Conservation (phyloP, 1,284 basidiomycete genomes). For the Tilletia indica region DNA sequence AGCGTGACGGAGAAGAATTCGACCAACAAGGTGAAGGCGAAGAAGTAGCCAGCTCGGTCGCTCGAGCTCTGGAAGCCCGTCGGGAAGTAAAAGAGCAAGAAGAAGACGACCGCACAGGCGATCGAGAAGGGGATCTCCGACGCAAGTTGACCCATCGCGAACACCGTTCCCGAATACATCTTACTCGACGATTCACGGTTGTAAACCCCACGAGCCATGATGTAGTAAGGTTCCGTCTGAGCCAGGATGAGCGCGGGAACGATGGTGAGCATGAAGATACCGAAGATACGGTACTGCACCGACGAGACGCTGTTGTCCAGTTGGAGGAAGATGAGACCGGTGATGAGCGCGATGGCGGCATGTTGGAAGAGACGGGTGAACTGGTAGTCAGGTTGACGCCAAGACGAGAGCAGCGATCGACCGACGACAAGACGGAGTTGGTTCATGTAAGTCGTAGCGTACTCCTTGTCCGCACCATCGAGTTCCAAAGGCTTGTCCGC, state of each 20-base stretch:
- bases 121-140: slow-evolving; percentile 71
- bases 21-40: slow-evolving; percentile 59
- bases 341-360: slow-evolving; percentile 68
- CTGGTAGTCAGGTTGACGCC: slow-evolving; percentile 56
- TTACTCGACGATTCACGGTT: slow-evolving; percentile 48
- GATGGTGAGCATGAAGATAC: slow-evolving; percentile 63
- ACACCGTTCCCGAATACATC: slow-evolving; percentile 51
- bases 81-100: slow-evolving; percentile 58
- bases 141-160: slow-evolving; percentile 50
- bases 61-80: slow-evolving; percentile 64
- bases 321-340: slow-evolving; percentile 80
- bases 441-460: slow-evolving; percentile 71
- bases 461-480: slow-evolving; percentile 41
- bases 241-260: slow-evolving; percentile 74
- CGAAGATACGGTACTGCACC: slow-evolving; percentile 81
- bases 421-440: slow-evolving; percentile 74
- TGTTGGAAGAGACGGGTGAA: slow-evolving; percentile 70
- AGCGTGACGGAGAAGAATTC: slow-evolving; percentile 41
- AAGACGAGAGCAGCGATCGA: slow-evolving; percentile 65
- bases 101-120: slow-evolving; percentile 52
- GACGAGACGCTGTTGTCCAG: slow-evolving; percentile 68
- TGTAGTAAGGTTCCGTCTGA: slow-evolving; percentile 81
- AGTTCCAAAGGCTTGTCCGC: slow-evolving; percentile 54
- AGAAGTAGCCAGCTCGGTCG: slow-evolving; percentile 69
- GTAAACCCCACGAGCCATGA: slow-evolving; percentile 65